These are phyloP conservation scores for Balamuthia mandrillaris DNA, from an alignment of 208 protist species.

Conservation along the genomic window DNA sequence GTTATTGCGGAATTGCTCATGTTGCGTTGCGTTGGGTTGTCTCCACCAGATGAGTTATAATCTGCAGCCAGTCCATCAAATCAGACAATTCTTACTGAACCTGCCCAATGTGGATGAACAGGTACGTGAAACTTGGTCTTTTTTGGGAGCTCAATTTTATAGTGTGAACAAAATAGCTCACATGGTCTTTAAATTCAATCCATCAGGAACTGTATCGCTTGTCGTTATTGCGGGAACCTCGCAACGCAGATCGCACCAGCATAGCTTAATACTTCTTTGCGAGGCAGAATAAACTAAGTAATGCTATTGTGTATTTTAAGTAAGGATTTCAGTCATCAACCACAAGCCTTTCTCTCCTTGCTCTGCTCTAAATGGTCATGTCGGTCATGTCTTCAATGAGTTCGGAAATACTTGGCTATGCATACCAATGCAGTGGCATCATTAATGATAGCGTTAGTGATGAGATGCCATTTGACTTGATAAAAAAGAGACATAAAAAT, in stretches of 20 bases:
- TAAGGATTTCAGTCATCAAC: too few relatives aligned
- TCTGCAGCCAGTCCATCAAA: background rate
- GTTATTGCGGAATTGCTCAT: too few relatives aligned
- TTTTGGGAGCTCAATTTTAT: too few relatives aligned
- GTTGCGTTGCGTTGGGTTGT: too few relatives aligned
- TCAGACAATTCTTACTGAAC: background rate
- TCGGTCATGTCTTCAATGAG: slow-evolving; percentile 22
- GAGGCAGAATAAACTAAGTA: too few relatives aligned
- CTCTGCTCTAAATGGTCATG: too few relatives aligned
- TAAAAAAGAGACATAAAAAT: background rate
- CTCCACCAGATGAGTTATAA: too few relatives aligned
- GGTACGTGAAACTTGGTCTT: too few relatives aligned
- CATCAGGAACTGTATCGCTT: background rate
- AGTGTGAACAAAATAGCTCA: too few relatives aligned
- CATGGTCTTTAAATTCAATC: too few relatives aligned
- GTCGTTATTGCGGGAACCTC: background rate
- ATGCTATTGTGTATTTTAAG: too few relatives aligned
- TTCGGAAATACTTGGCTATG: background rate
- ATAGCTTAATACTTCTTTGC: background rate
- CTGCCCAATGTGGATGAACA: background rate
- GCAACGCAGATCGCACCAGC: background rate
- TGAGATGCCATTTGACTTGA: background rate
- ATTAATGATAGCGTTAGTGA: background rate
- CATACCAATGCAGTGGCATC: background rate
- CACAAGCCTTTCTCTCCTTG: too few relatives aligned